Percentiles rank a stretch among this genome's conserved stretches.
Evolutionary conservation across 768 basidiomycete species (phyloP).

Genomic region (Mrakia frigida): DNA sequence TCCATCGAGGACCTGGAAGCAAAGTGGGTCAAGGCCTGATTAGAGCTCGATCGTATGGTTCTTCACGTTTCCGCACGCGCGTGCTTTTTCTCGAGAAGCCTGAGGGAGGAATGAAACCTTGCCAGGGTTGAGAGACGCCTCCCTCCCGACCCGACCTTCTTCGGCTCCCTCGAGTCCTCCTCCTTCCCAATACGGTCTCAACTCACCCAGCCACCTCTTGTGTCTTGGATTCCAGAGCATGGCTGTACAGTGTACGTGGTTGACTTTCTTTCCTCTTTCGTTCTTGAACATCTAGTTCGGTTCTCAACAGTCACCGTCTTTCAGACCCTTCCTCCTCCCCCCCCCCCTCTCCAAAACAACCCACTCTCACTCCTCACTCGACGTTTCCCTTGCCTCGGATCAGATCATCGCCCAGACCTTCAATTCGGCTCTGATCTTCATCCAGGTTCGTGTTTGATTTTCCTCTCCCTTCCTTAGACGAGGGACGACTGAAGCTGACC

Average conservation of each 20-base stretch:
- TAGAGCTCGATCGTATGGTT: neutral
- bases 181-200: neutral
- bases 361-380: too few relatives aligned
- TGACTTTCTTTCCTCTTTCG: neutral
- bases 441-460: neutral
- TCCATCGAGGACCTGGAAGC: constrained; percentile 30
- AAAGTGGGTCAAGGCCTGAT: constrained; percentile 33
- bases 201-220: neutral
- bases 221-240: neutral
- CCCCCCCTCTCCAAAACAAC: too few relatives aligned
- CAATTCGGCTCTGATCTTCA: too few relatives aligned
- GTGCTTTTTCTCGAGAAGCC: neutral
- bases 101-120: neutral
- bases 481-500: too few relatives aligned
- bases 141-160: neutral
- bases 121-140: neutral
- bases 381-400: too few relatives aligned
- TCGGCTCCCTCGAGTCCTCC: neutral
- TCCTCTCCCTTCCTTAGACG: neutral
- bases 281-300: neutral
- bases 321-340: too few relatives aligned
- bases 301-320: neutral
- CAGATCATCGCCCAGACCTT: too few relatives aligned
- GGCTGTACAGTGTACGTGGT: neutral
- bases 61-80: neutral